These are phyloP conservation scores for Orbilia oligospora DNA, from an alignment of 2,329 filamentous ascomycete genomes.

Conservation along the genomic window DNA sequence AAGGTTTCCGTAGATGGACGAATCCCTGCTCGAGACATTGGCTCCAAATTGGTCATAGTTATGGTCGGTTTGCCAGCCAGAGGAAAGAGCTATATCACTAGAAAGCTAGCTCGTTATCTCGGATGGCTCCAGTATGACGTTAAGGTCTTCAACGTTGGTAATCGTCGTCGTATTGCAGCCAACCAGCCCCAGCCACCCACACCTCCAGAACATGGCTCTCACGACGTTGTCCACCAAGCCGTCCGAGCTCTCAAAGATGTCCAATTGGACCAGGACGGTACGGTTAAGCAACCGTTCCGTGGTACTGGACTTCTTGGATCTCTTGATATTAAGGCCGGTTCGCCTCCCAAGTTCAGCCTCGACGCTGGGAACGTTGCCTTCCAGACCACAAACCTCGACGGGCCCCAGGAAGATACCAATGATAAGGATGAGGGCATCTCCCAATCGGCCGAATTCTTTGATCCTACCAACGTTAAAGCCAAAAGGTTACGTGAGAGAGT, in stretches of 20 bases:
- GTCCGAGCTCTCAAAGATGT: slow-evolving; percentile 49
- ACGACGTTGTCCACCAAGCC: slow-evolving; percentile 49
- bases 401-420: slow-evolving; percentile 57
- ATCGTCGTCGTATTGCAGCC: slow-evolving; percentile 84
- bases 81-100: slow-evolving; percentile 98
- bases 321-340: slow-evolving; percentile 28
- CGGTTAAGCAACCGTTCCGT: slow-evolving; percentile 54
- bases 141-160: slow-evolving; percentile 96
- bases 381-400: slow-evolving; percentile 62
- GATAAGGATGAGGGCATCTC: slow-evolving; percentile 75
- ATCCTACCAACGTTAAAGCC: slow-evolving; percentile 86
- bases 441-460: slow-evolving; percentile 93
- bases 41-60: slow-evolving; percentile 95
- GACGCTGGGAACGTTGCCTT: slow-evolving; percentile 59
- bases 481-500: slow-evolving; percentile 89
- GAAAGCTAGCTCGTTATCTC: slow-evolving; percentile 94
- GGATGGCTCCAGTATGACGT: slow-evolving; percentile 98
- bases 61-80: slow-evolving; percentile 97
- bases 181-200: slow-evolving; percentile 68
- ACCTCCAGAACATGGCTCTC: slow-evolving; percentile 32
- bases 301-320: slow-evolving; percentile 52
- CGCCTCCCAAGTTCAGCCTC: slow-evolving; percentile 50
- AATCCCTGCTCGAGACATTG: slow-evolving; percentile 93
- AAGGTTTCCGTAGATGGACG: slow-evolving; percentile 95
- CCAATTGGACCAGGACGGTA: slow-evolving; percentile 51